Evolutionary conservation across 2,329 filamentous ascomycete genomes (phyloP).

Genomic region (Rhynchosporium secalis): DNA sequence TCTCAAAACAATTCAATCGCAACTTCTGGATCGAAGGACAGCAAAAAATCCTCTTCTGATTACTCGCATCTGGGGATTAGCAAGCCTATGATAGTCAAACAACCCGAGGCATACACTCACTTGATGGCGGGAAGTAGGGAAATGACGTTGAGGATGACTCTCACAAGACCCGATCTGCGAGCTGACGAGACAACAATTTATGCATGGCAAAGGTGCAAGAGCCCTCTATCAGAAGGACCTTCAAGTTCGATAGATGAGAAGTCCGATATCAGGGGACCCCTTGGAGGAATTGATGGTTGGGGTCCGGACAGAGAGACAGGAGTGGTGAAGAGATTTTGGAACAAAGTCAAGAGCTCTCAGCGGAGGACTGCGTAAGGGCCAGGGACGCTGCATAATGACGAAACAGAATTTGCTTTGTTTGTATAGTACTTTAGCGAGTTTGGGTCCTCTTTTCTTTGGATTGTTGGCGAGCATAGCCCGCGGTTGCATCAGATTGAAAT

Average conservation of each 20-base stretch:
- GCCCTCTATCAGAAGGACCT: slow-evolving; percentile 47
- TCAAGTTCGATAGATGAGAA: slow-evolving; percentile 56
- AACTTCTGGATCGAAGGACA: slow-evolving; percentile 36
- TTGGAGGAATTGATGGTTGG: slow-evolving; percentile 43
- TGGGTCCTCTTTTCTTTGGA: slow-evolving; percentile 10
- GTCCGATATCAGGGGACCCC: slow-evolving; percentile 43
- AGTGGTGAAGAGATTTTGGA: slow-evolving; percentile 65
- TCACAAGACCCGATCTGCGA: slow-evolving; percentile 85
- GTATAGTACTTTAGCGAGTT: slow-evolving; percentile 17
- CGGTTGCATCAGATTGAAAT: slow-evolving; percentile 24
- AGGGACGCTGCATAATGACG: neutral
- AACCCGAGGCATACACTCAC: slow-evolving; percentile 47
- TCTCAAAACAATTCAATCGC: slow-evolving; percentile 31
- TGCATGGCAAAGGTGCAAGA: slow-evolving; percentile 58
- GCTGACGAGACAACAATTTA: slow-evolving; percentile 72
- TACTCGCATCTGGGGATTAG: slow-evolving; percentile 38
- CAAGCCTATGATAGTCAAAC: slow-evolving; percentile 35
- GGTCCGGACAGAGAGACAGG: slow-evolving; percentile 51
- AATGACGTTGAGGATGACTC: slow-evolving; percentile 95
- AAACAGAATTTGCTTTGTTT: slow-evolving; percentile 11
- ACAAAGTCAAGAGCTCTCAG: slow-evolving; percentile 48
- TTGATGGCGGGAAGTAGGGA: slow-evolving; percentile 66
- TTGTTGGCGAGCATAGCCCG: slow-evolving; percentile 16
- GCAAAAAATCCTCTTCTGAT: slow-evolving; percentile 42
- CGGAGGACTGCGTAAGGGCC: slow-evolving; percentile 27